phyloP scores from a whole-genome alignment of 108 stramenopile species.

The Pseudonitzschia multiseries region DNA sequence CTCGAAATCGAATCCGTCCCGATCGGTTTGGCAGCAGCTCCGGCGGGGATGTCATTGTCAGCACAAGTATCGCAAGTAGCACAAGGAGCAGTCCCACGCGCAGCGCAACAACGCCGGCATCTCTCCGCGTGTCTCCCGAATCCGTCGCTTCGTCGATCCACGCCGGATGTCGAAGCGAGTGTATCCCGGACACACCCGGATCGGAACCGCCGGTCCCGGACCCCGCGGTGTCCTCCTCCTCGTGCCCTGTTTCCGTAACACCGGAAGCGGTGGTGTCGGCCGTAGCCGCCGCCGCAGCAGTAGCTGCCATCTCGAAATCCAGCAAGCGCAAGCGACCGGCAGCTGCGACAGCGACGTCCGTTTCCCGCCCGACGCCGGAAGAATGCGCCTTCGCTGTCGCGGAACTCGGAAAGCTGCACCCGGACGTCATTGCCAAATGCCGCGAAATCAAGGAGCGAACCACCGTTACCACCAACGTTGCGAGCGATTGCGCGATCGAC shows the following conservation, averaged over 20 bases:
- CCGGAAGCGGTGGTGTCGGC: background rate
- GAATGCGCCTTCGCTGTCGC: conserved; percentile 40
- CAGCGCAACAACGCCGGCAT: background rate
- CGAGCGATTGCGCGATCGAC: conserved; percentile 13
- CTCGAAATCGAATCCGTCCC: background rate
- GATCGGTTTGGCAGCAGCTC: background rate
- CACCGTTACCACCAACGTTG: conserved; percentile 18
- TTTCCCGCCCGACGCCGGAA: conserved; percentile 21
- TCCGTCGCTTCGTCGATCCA: background rate
- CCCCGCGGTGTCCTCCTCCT: background rate
- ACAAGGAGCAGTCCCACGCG: background rate
- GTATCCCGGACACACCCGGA: background rate
- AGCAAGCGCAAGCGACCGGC: background rate
- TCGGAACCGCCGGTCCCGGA: background rate
- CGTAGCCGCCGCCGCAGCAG: background rate
- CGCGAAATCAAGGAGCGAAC: conserved; percentile 19
- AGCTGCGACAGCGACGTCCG: background rate
- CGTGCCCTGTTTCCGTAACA: background rate
- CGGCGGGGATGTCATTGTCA: background rate
- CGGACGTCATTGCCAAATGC: conserved; percentile 53
- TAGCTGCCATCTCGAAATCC: background rate
- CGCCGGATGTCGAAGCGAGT: background rate
- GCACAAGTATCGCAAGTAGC: background rate
- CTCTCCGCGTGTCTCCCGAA: background rate
- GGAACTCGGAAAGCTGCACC: conserved; percentile 59